A percentile compares a stretch with the other conserved stretches of the same genome.
These are phyloP conservation scores for Beta corolliflora DNA, from an alignment of 179 eudicot genomes.

Conservation along the genomic window DNA sequence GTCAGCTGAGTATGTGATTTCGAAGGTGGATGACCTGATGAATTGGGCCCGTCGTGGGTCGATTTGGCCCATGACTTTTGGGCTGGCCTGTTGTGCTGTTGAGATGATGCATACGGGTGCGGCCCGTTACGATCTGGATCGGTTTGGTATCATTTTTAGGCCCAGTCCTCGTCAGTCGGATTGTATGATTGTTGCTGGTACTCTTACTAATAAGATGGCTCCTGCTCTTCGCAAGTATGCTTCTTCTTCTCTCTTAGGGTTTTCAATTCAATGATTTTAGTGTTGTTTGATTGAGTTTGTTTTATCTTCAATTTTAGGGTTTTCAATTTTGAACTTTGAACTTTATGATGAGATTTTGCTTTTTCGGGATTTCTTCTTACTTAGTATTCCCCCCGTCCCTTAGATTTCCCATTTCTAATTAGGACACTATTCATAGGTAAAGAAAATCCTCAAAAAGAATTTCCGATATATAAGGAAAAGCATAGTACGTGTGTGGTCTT, in stretches of 20 bases:
- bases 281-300: neutral
- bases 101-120: conserved; percentile 99
- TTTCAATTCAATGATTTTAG: neutral
- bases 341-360: neutral
- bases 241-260: neutral
- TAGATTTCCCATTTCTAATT: too few species aligned
- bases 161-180: conserved; percentile 97
- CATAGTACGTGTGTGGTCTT: too few species aligned
- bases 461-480: too few species aligned
- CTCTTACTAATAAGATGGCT: conserved; percentile 99
- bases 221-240: conserved; percentile 92
- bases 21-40: conserved; percentile 91
- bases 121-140: conserved; percentile 84
- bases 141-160: conserved; percentile 86
- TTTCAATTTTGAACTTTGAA: too few species aligned
- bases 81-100: conserved; percentile 94
- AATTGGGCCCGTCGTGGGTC: conserved; percentile 96
- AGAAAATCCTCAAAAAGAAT: too few species aligned
- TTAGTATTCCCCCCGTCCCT: too few species aligned
- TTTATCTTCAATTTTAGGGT: neutral
- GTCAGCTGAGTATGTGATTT: conserved; percentile 86
- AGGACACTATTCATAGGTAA: too few species aligned
- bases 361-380: too few species aligned
- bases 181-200: conserved; percentile 99
- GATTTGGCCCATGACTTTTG: conserved; percentile 99